These are phyloP conservation scores for Yarrowia galli DNA, from an alignment of 1,139 yeast species.

Conservation along the genomic window DNA sequence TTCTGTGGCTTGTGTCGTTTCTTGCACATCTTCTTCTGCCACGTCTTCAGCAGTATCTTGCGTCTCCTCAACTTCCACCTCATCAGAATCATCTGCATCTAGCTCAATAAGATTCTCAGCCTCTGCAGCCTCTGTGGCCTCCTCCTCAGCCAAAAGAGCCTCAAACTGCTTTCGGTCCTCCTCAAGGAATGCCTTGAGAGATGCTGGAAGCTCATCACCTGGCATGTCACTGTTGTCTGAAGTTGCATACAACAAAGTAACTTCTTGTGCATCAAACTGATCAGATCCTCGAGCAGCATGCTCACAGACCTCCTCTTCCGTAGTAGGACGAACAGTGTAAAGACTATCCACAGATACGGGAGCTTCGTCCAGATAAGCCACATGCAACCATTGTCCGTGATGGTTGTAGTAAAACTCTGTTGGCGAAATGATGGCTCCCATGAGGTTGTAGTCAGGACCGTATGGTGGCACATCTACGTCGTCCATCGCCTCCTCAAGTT, in stretches of 20 bases:
- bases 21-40: not conserved
- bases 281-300: constrained; percentile 30
- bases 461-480: constrained; percentile 42
- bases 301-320: constrained; percentile 17
- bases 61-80: not conserved
- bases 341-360: constrained; percentile 26
- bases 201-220: constrained; percentile 18
- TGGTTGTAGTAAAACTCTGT: constrained; percentile 45
- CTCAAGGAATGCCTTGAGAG: constrained; percentile 20
- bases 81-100: constrained; percentile 15
- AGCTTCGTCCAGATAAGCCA: constrained; percentile 24
- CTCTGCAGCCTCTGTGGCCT: constrained; percentile 13
- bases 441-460: constrained; percentile 42
- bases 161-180: constrained; percentile 5
- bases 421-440: constrained; percentile 48
- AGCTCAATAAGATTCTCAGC: constrained; percentile 42
- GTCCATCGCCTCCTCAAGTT: constrained; percentile 41
- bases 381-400: constrained; percentile 30
- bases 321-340: not conserved
- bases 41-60: not conserved
- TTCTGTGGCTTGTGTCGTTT: constrained; percentile 7
- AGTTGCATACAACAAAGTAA: constrained; percentile 36
- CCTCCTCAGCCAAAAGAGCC: constrained; percentile 33
- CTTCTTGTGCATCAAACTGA: constrained; percentile 37
- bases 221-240: constrained; percentile 26